Percentiles rank a stretch among this genome's conserved stretches.
These are phyloP conservation scores for Populus alba DNA, from an alignment of 345 rosid species.

Conservation along the genomic window DNA sequence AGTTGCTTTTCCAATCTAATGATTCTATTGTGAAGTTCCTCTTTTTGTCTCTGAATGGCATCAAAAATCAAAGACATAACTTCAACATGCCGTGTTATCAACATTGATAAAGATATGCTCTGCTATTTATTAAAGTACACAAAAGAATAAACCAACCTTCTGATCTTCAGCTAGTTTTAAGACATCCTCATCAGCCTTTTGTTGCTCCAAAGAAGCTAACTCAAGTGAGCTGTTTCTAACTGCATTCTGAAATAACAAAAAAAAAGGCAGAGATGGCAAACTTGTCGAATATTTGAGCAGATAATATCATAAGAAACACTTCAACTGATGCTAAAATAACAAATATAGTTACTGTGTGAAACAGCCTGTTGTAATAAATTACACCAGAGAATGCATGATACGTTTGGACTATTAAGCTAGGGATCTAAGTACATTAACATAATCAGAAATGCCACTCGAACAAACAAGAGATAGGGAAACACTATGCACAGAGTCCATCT, in stretches of 20 bases:
- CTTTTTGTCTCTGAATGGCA: slow-evolving; percentile 64
- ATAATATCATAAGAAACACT: not conserved
- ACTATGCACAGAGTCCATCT: not conserved
- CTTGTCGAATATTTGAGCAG: not conserved
- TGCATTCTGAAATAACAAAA: slow-evolving; percentile 46
- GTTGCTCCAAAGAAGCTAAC: slow-evolving; percentile 77
- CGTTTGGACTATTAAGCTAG: not conserved
- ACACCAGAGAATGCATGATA: not conserved
- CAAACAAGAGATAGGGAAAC: not conserved
- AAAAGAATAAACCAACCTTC: slow-evolving; percentile 50
- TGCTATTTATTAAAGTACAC: slow-evolving; percentile 9
- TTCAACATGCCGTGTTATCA: slow-evolving; percentile 8
- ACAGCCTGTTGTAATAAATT: not conserved
- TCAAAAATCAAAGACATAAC: slow-evolving; percentile 11
- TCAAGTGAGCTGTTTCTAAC: slow-evolving; percentile 53
- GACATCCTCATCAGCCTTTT: slow-evolving; percentile 69
- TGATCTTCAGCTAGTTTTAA: slow-evolving; percentile 84
- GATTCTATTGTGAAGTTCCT: slow-evolving; percentile 61
- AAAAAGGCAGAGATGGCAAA: slow-evolving; percentile 5
- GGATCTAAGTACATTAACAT: not conserved
- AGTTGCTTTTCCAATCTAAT: slow-evolving; percentile 66
- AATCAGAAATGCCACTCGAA: not conserved
- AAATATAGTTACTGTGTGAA: not conserved
- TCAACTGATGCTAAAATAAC: not conserved
- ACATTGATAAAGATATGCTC: slow-evolving; percentile 3